Conservation (phyloP, 2,329 filamentous ascomycete genomes). For the Colletotrichum aenigma region DNA sequence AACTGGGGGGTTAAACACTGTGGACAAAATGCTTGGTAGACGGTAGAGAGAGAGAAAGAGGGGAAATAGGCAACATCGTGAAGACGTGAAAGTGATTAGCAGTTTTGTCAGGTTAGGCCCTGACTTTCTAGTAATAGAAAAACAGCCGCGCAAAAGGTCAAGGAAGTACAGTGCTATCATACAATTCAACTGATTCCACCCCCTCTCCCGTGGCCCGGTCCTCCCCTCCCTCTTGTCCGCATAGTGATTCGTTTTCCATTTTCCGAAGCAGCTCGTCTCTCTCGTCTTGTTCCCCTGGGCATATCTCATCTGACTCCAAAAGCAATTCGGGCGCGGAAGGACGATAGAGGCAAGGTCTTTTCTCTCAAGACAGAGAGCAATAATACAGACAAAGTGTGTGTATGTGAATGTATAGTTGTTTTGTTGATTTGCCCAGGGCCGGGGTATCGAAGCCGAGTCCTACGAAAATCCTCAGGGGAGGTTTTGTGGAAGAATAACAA, state of each 20-base stretch:
- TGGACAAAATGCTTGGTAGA: neutral
- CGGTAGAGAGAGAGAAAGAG: neutral
- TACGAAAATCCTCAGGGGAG: neutral
- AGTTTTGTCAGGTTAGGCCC: neutral
- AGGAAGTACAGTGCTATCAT: neutral
- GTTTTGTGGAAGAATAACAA: neutral
- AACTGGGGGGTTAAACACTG: neutral
- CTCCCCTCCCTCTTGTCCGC: neutral
- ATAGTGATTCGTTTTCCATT: neutral
- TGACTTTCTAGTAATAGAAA: neutral
- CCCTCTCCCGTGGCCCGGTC: neutral
- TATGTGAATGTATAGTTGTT: neutral
- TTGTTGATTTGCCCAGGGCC: slow-evolving; percentile 14
- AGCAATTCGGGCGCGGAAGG: neutral
- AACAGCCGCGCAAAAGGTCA: neutral
- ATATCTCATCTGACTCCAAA: neutral
- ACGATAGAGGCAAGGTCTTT: neutral
- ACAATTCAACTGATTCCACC: neutral
- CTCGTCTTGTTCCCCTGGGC: slow-evolving; percentile 21
- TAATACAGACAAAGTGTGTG: neutral
- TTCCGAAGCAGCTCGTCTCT: neutral
- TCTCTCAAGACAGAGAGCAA: neutral
- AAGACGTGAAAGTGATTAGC: neutral
- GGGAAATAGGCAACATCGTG: neutral
- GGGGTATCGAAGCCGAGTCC: slow-evolving; percentile 18